Evolutionary conservation across 1,284 basidiomycete genomes (phyloP).

Genomic region (Abortiporus biennis): DNA sequence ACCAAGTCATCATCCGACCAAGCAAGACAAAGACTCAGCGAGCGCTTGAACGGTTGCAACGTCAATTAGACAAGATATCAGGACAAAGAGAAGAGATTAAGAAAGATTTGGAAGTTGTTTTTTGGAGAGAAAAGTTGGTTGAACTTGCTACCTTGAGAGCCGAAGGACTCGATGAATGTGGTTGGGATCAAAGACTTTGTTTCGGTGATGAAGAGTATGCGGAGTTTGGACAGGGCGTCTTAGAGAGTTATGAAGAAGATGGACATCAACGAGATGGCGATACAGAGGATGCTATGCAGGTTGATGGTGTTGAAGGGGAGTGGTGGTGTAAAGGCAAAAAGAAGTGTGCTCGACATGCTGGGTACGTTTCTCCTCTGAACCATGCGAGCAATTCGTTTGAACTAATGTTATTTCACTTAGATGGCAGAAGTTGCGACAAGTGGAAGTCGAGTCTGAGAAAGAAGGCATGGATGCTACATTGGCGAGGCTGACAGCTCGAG

Average conservation of each 20-base stretch:
- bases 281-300: conserved; percentile 33
- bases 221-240: conserved; percentile 54
- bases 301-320: conserved; percentile 36
- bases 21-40: conserved; percentile 36
- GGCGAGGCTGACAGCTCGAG: conserved; percentile 55
- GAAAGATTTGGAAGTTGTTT: conserved; percentile 56
- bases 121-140: conserved; percentile 62
- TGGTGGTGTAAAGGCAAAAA: conserved; percentile 75
- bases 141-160: conserved; percentile 59
- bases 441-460: conserved; percentile 67
- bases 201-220: conserved; percentile 71
- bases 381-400: too few species aligned
- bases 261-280: too few species aligned
- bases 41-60: conserved; percentile 46
- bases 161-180: conserved; percentile 58
- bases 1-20: conserved; percentile 20
- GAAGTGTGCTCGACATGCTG: conserved; percentile 72
- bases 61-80: conserved; percentile 47
- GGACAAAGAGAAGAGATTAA: conserved; percentile 56
- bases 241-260: conserved; percentile 60
- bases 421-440: conserved; percentile 72
- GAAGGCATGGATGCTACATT: conserved; percentile 60
- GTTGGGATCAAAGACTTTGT: conserved; percentile 81
- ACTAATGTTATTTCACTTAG: conserved; percentile 28
- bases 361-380: conserved; percentile 39